Evolutionary conservation across 306 rosid genomes (phyloP).

Genomic region (Cucurbita argyrosperma): DNA sequence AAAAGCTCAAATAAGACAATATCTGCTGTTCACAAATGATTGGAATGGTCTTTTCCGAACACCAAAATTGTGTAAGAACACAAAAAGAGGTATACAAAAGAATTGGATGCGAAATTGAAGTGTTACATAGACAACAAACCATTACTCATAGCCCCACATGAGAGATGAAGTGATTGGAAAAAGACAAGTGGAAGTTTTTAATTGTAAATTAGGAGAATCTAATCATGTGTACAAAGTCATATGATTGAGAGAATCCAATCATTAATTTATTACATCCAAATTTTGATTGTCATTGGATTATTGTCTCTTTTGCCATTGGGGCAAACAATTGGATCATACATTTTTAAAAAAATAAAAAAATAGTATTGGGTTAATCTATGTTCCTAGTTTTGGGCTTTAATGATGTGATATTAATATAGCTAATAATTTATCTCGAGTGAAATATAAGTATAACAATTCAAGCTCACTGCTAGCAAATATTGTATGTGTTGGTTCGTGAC

Average conservation of each 20-base stretch:
- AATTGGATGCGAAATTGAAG: slow-evolving; percentile 2
- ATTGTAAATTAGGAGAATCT: neutral
- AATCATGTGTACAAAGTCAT: neutral
- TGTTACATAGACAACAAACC: neutral
- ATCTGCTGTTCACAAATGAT: neutral
- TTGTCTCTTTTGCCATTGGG: neutral
- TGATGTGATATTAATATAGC: neutral
- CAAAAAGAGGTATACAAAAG: neutral
- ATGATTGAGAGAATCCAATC: slow-evolving; percentile 3
- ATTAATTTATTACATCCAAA: neutral
- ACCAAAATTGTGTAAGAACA: neutral
- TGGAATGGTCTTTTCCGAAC: neutral
- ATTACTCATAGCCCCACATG: slow-evolving; percentile 2
- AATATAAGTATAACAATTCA: too few species aligned
- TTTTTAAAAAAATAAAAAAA: neutral
- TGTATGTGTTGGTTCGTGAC: too few species aligned
- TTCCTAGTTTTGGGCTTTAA: neutral
- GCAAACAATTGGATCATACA: too few species aligned
- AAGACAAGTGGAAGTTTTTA: neutral
- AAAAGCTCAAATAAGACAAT: neutral
- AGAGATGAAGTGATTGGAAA: neutral
- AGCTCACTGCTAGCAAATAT: too few species aligned
- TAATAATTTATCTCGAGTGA: too few species aligned
- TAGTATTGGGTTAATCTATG: neutral
- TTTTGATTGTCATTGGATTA: neutral